A percentile compares a stretch with the other conserved stretches of the same genome.
Evolutionary conservation across 306 rosid genomes (phyloP).

Genomic region (Glycine soja): DNA sequence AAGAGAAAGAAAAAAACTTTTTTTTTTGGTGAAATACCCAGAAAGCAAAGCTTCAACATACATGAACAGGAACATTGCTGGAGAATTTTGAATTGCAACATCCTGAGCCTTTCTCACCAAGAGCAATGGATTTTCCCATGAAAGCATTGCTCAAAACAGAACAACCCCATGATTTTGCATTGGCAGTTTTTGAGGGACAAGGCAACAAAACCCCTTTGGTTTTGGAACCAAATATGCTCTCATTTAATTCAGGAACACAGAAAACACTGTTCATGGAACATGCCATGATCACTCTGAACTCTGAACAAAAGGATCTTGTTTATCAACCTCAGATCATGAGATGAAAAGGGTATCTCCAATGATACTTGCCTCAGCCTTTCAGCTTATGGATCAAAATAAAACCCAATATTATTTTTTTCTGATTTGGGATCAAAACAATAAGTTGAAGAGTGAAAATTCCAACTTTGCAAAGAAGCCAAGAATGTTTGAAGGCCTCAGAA

Average conservation of each 20-base stretch:
- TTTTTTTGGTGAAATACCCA: not conserved
- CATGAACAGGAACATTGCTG: constrained; percentile 51
- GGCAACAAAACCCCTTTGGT: constrained; percentile 47
- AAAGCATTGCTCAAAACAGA: constrained; percentile 52
- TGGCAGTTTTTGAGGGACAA: constrained; percentile 33
- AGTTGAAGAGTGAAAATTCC: not conserved
- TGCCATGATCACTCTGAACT: constrained; percentile 44
- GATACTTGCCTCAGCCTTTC: not conserved
- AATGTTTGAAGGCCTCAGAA: constrained; percentile 28
- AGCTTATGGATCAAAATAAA: not conserved
- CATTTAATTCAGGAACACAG: constrained; percentile 55
- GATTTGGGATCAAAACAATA: not conserved
- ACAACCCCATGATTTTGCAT: constrained; percentile 43
- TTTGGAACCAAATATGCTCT: constrained; percentile 48
- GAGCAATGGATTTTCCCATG: constrained; percentile 50
- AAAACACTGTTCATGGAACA: constrained; percentile 55
- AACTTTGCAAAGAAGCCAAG: not conserved
- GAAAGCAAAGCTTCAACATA: constrained; percentile 46
- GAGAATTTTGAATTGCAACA: constrained; percentile 49
- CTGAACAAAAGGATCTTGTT: constrained; percentile 32
- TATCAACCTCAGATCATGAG: constrained; percentile 10
- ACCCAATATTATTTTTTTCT: too few relatives aligned
- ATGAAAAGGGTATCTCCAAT: not conserved
- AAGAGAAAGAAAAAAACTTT: too few relatives aligned
- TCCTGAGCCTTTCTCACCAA: constrained; percentile 46